Base-by-base conservation (phyloP, 169 alveolate genomes). In the Plasmodium yoelii region DNA sequence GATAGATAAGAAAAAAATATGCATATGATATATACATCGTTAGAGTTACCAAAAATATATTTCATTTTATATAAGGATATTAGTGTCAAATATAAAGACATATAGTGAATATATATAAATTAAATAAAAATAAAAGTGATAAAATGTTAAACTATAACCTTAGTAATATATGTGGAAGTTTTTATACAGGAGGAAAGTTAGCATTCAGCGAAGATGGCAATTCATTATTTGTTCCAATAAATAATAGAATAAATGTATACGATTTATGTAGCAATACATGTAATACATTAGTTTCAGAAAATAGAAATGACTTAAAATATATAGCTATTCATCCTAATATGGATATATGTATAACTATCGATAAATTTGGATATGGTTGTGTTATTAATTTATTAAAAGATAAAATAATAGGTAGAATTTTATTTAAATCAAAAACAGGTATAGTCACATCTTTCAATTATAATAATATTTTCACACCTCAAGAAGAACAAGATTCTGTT, bases 181-280 rank as follows among this genome's bases (percentile, higher is more conserved):
- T 75, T 22, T 75, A 75, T 42, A 75, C 88, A 19, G 88, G 88
- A 13, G 88, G 88, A 5, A 75, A 75, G 18, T 46, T 75, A 18
- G 28, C 65, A 12, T 88, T 73, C 18, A 88, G 84, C 19, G 65
- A 57, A 0, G 87, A 67, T 60, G 97, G 95, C 18, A 87, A 93
- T 42, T 92, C 93, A 24, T 74, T 95, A 34, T 59, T 95, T 63
- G 94, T 95, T 24, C 97, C 97, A 1, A 96, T 95, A 34, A 97
- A 93, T 63, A 95, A 94, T 73, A 91, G 98, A 69, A 65, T 95
- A 55, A 91, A 92, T 51, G 92, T 95, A 6, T 93, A 94, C 59
- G 98, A 95, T 59, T 80, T 95, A 64, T 88, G 73, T 64, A 87
- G 90, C 39, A 94, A 93, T 61, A 91, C 88, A 71, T 89, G 96